Conservation (phyloP, 148 eudicot genomes). For the Gaultheria prostrata region DNA sequence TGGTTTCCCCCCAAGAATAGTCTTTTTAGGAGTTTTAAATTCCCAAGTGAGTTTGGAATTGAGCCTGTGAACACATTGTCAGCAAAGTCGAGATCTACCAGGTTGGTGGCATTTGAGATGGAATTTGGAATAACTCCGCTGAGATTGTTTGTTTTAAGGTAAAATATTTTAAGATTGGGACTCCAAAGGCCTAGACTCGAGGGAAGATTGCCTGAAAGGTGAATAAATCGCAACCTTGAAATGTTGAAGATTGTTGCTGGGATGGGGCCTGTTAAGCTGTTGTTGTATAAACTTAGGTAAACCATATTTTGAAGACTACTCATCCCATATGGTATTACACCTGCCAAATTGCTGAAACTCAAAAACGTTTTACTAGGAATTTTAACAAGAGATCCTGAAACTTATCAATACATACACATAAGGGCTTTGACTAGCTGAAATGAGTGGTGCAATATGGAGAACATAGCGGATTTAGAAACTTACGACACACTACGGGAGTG, state of each 20-base stretch:
- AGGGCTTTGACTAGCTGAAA: too few species aligned
- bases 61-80: not conserved
- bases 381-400: too few species aligned
- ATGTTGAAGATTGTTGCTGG: not conserved
- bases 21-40: not conserved
- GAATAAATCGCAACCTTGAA: not conserved
- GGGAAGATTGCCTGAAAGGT: not conserved
- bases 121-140: not conserved
- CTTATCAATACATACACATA: too few species aligned
- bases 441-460: too few species aligned
- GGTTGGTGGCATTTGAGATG: not conserved
- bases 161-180: not conserved
- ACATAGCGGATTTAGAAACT: too few species aligned
- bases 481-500: too few species aligned
- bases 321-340: not conserved
- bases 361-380: not conserved
- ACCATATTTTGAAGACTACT: not conserved
- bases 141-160: not conserved
- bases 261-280: not conserved
- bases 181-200: not conserved
- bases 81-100: not conserved
- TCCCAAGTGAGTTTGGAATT: not conserved
- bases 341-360: not conserved
- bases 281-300: not conserved
- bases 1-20: not conserved